phyloP scores from a whole-genome alignment of 164 flowering plant species.

The Kalanchoe fedtschenkoi region DNA sequence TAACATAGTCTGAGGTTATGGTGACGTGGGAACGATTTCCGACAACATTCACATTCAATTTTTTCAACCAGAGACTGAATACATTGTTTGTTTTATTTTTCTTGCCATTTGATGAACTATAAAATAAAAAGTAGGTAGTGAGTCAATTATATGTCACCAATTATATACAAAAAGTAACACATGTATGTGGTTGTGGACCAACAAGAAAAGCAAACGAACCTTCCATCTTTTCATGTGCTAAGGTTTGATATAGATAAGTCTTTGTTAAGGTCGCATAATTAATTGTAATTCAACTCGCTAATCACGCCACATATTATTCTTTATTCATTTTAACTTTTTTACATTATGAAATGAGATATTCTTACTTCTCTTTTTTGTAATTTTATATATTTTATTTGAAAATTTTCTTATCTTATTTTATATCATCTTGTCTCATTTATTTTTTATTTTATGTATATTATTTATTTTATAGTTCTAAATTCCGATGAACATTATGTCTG shows the following conservation, averaged over 20 bases:
- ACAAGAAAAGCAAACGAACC: not conserved
- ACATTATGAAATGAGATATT: not conserved
- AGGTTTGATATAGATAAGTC: not conserved
- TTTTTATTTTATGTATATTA: no score
- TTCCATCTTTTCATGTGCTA: constrained; percentile 1
- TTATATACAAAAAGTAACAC: not conserved
- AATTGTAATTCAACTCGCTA: not conserved
- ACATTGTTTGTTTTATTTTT: not conserved
- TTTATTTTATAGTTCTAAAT: no score
- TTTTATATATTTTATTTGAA: no score
- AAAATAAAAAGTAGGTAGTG: not conserved
- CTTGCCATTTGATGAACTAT: not conserved
- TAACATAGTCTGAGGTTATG: not conserved
- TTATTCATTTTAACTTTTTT: not conserved
- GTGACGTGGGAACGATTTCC: not conserved
- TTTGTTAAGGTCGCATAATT: not conserved
- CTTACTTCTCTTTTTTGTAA: no score
- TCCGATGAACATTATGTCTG: no score
- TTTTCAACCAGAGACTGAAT: not conserved
- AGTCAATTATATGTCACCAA: not conserved
- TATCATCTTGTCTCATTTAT: no score
- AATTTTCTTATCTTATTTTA: no score
- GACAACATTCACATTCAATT: not conserved
- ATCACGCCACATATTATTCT: not conserved
- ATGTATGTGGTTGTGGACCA: constrained; percentile 2